Evolutionary conservation across 2,329 filamentous ascomycete genomes (phyloP).

Genomic region (Ambrosiella cleistominuta): DNA sequence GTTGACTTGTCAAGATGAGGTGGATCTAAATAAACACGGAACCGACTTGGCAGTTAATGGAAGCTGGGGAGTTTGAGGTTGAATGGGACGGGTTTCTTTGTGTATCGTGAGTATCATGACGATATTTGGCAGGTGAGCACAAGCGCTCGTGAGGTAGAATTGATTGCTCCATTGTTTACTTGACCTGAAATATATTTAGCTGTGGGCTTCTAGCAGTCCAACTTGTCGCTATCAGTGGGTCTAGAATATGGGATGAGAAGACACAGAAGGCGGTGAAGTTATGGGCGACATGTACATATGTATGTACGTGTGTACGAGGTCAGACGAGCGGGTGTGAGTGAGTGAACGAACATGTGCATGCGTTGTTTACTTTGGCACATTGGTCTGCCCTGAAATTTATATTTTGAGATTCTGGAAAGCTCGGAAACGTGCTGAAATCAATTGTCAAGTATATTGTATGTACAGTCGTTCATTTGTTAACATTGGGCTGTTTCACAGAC

Average conservation of each 20-base stretch:
- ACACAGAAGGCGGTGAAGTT: not conserved
- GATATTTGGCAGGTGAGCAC: not conserved
- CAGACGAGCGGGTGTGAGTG: not conserved
- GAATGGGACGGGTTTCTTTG: not conserved
- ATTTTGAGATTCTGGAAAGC: not conserved
- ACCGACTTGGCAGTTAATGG: not conserved
- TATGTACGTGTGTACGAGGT: not conserved
- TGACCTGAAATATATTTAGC: not conserved
- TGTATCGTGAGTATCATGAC: not conserved
- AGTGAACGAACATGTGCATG: not conserved
- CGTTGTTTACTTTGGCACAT: not conserved
- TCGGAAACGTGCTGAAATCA: not conserved
- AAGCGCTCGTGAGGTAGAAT: not conserved
- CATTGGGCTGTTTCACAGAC: too few relatives aligned
- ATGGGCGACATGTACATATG: too few relatives aligned
- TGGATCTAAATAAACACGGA: not conserved
- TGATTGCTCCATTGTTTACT: not conserved
- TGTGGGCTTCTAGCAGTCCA: too few relatives aligned
- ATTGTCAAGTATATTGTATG: not conserved
- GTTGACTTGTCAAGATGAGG: not conserved
- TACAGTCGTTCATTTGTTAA: too few relatives aligned
- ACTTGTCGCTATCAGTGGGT: not conserved
- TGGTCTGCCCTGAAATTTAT: not conserved
- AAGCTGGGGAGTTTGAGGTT: not conserved
- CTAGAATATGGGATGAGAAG: not conserved